Percentiles rank a stretch among this genome's conserved stretches.
phyloP scores from a whole-genome alignment of 2,329 filamentous ascomycete species.

The Teratosphaeria zuluensis region DNA sequence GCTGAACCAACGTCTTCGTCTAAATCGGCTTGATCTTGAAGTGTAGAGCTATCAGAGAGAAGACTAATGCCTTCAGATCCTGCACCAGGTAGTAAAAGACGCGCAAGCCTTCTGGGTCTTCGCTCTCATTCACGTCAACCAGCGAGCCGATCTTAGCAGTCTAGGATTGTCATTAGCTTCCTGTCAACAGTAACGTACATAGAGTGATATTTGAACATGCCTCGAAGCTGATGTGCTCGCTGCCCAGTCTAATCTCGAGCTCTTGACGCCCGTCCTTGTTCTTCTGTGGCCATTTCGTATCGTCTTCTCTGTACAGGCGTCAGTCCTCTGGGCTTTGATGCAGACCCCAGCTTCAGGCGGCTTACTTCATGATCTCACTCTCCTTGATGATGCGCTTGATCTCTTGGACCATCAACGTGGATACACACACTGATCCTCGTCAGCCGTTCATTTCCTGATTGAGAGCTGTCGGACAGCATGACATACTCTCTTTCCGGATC shows the following conservation, averaged over 20 bases:
- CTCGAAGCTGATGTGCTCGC: conserved; percentile 97
- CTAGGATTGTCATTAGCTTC: conserved; percentile 36
- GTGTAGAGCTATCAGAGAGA: conserved; percentile 90
- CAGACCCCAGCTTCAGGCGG: conserved; percentile 10
- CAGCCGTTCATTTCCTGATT: no score
- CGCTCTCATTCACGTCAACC: conserved; percentile 91
- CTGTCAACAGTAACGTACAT: conserved; percentile 14
- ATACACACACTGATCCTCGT: conserved; percentile 72
- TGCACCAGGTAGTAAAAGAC: conserved; percentile 99
- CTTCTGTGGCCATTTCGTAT: conserved; percentile 97
- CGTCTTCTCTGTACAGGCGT: conserved; percentile 66
- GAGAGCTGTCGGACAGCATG: conserved; percentile 6
- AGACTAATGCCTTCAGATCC: conserved; percentile 91
- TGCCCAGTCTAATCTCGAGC: conserved; percentile 85
- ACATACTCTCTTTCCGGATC: conserved; percentile 96
- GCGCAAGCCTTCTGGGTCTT: conserved; percentile 86
- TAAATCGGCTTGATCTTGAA: conserved; percentile 54
- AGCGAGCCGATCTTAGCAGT: conserved; percentile 97
- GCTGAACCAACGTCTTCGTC: neutral
- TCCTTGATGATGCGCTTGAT: conserved; percentile 96
- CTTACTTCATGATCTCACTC: conserved; percentile 91
- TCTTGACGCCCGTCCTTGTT: conserved; percentile 98
- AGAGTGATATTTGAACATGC: conserved; percentile 37
- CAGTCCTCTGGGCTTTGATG: conserved; percentile 7
- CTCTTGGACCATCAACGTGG: conserved; percentile 78